These are phyloP conservation scores for Berberis thunbergii DNA, from an alignment of 164 flowering plant species.

Conservation along the genomic window DNA sequence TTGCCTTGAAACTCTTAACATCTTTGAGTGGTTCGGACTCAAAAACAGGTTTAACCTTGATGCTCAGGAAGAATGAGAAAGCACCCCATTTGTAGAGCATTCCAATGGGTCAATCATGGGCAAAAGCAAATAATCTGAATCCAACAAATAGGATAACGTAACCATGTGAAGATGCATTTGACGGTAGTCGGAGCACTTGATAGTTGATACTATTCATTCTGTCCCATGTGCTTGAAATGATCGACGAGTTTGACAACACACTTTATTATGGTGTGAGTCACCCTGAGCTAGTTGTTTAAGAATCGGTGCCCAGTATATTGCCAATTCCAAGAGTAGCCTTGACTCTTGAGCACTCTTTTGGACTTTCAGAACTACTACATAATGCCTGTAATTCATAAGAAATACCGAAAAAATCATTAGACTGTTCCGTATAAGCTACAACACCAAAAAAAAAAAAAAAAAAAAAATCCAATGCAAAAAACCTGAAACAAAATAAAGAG, in stretches of 20 bases:
- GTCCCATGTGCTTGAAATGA: constrained; percentile 94
- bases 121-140: constrained; percentile 73
- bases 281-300: constrained; percentile 80
- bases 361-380: constrained; percentile 56
- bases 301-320: constrained; percentile 69
- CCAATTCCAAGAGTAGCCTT: constrained; percentile 49
- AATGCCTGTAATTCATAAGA: constrained; percentile 26
- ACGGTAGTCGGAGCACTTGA: constrained; percentile 65
- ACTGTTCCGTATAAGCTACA: no score
- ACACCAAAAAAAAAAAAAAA: no score
- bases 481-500: no score
- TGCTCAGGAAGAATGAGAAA: constrained; percentile 48
- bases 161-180: constrained; percentile 71
- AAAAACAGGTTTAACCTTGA: constrained; percentile 26
- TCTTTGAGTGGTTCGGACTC: constrained; percentile 40
- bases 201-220: constrained; percentile 88
- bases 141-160: constrained; percentile 62
- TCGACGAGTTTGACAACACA: constrained; percentile 89
- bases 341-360: constrained; percentile 68
- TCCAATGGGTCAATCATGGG: constrained; percentile 78
- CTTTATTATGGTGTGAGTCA: constrained; percentile 62
- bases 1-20: constrained; percentile 42
- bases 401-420: not conserved
- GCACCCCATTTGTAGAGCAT: constrained; percentile 68
- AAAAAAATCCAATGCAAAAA: no score